Percentiles rank a stretch among this genome's conserved stretches.
Evolutionary conservation across 257 asterid genomes (phyloP).

Genomic region (Solanum chilense): DNA sequence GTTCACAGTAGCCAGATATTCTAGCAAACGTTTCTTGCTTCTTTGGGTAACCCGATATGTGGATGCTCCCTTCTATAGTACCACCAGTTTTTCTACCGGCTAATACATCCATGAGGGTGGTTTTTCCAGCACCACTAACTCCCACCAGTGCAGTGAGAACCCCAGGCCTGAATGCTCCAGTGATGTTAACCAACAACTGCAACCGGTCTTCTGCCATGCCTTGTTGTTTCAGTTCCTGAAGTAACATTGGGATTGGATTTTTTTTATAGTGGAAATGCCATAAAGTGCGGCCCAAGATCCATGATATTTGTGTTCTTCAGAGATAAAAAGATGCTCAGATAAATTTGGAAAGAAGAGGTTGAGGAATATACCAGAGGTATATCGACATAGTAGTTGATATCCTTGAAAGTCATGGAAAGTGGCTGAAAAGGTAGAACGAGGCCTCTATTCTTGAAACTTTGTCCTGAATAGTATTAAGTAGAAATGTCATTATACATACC

Average conservation of each 20-base stretch:
- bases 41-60: slow-evolving; percentile 80
- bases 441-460: slow-evolving; percentile 68
- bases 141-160: slow-evolving; percentile 96
- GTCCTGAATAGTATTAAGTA: slow-evolving; percentile 33
- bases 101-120: slow-evolving; percentile 95
- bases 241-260: neutral
- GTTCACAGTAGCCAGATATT: slow-evolving; percentile 96
- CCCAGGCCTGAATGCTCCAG: slow-evolving; percentile 90
- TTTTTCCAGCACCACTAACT: slow-evolving; percentile 94
- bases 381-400: slow-evolving; percentile 81
- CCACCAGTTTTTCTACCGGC: slow-evolving; percentile 98
- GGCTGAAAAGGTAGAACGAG: slow-evolving; percentile 94
- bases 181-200: slow-evolving; percentile 65
- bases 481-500: neutral
- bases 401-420: slow-evolving; percentile 79
- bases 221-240: slow-evolving; percentile 91
- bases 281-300: no score
- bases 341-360: slow-evolving; percentile 1
- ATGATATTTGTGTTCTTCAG: neutral
- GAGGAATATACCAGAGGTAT: slow-evolving; percentile 61
- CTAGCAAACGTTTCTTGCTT: slow-evolving; percentile 93
- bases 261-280: no score
- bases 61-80: slow-evolving; percentile 63
- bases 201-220: slow-evolving; percentile 67
- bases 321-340: neutral